Evolutionary conservation across 257 asterid species (phyloP).

Genomic region (Primulina eburnea): DNA sequence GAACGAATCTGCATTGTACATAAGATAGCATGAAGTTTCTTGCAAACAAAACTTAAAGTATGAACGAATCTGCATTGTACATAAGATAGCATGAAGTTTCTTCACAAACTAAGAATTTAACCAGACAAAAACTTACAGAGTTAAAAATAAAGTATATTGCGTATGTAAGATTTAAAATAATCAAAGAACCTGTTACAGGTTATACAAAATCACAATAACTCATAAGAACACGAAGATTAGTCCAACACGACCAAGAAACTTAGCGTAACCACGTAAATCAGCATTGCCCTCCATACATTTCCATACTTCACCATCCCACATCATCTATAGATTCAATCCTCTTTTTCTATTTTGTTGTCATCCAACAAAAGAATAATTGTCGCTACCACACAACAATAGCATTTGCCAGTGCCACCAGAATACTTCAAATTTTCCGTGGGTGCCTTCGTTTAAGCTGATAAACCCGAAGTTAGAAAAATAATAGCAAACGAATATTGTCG

Average conservation of each 20-base stretch:
- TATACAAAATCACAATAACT: background rate
- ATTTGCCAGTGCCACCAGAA: background rate
- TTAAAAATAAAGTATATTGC: background rate
- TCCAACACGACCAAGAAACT: background rate
- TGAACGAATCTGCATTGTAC: conserved; percentile 47
- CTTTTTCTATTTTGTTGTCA: background rate
- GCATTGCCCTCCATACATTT: background rate
- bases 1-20: conserved; percentile 45
- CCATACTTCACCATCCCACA: background rate
- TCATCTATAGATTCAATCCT: too few species aligned
- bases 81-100: background rate
- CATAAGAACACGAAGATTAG: background rate
- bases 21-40: background rate
- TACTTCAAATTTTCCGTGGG: background rate
- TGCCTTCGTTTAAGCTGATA: background rate
- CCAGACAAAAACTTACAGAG: background rate
- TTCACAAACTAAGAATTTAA: background rate
- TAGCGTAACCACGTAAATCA: background rate
- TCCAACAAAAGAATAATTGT: background rate
- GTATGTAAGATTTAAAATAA: too few species aligned
- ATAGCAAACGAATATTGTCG: background rate
- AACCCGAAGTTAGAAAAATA: background rate
- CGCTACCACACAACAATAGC: background rate
- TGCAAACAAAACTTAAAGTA: conserved; percentile 36
- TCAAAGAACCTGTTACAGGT: background rate